Evolutionary conservation across 352 stramenopile species (phyloP).

Genomic region (Phytophthora melonis): DNA sequence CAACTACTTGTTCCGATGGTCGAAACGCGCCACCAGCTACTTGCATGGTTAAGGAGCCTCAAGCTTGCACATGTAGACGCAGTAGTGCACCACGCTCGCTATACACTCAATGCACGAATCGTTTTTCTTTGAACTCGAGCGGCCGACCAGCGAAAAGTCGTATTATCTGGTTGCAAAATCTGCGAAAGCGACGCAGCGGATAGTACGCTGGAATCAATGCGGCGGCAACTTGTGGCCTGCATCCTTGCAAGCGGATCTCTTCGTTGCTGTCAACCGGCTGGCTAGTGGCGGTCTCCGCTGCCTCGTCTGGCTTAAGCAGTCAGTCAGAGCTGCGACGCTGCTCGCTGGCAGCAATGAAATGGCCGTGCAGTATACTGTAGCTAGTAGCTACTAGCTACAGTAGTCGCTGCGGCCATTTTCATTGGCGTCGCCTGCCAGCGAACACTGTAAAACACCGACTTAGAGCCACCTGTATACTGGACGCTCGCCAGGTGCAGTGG

Average conservation of each 20-base stretch:
- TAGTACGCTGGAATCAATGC: not conserved
- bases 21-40: not conserved
- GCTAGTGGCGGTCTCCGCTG: not conserved
- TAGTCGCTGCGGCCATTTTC: not conserved
- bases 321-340: not conserved
- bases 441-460: conserved; percentile 14
- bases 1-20: not conserved
- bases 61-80: not conserved
- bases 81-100: not conserved
- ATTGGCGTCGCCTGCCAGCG: conserved; percentile 6
- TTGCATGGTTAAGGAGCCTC: not conserved
- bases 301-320: conserved; percentile 1
- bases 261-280: not conserved
- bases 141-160: conserved; percentile 20
- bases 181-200: not conserved
- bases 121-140: conserved; percentile 23
- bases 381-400: too few relatives aligned
- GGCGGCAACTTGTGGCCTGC: not conserved
- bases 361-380: too few relatives aligned
- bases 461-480: too few relatives aligned
- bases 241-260: not conserved
- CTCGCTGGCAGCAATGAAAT: too few relatives aligned
- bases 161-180: too few relatives aligned
- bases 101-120: conserved; percentile 12
- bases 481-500: not conserved